Evolutionary conservation across 225 moss, liverwort and hornwort genomes (phyloP), one percentile per base, ranked within the genome.

Genomic region (Pseudoscleropodium purum): DNA sequence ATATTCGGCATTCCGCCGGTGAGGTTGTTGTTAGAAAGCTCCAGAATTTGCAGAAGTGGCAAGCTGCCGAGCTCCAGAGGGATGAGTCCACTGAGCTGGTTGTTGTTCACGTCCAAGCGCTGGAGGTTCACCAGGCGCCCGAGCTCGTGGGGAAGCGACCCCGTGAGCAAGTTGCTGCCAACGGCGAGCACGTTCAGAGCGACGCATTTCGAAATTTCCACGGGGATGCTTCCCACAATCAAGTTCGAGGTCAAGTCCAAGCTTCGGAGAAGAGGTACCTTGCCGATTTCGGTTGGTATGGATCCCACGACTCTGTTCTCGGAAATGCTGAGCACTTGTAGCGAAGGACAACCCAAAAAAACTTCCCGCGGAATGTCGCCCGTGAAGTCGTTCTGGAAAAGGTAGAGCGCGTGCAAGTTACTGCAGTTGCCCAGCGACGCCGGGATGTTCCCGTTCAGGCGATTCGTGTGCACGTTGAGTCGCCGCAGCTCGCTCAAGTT

Each of bases 381-480:
- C 9, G 96, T 93, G 73, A 98, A 91, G 20, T 94, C 91, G 61
- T 98, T 98, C 23, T 95, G 81, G 37, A 96, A 93, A 27, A 98
- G 95, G 52, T 95, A 97, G 10, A 96, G 43, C 33, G 94, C 94
- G 18, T 92, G 93, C 87, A 98, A 85, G 68, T 83, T 91, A 30
- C 94, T 91, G 91, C 95, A 94, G 81, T 95, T 97, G 86, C 97
- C 93, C 33, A 98, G 83, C 9, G 96, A 93, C 12, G 90, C 84
- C 26, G 97, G 97, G 59, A 98, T 89, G n/a, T 94, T 93, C 74
- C 98, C 98, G 78, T 91, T 96, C 51, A 98, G 89, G 10, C 91
- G 85, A 69, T 98, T 98, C 25, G 93, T 93, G 81, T 93, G 97
- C 61, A 98, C 88, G 78, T 95, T 98, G 15, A 98, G 93, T 37